Conservation (phyloP, 805 yeast genomes). For the Yarrowia sp. region DNA sequence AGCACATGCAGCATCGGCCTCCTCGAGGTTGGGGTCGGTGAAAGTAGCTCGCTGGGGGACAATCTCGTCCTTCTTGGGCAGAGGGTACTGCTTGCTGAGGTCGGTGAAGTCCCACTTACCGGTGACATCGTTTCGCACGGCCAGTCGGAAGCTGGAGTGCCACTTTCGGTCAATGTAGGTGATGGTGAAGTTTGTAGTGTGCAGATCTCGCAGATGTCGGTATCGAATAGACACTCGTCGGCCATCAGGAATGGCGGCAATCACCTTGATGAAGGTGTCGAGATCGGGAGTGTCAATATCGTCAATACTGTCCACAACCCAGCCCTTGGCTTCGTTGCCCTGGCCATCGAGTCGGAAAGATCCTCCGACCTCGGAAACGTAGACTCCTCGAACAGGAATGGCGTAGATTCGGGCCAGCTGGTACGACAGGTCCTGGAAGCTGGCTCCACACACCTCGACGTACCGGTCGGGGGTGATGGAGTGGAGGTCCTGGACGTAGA, state of each 20-base stretch:
- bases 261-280: slow-evolving; percentile 72
- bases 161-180: slow-evolving; percentile 82
- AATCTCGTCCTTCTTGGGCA: slow-evolving; percentile 50
- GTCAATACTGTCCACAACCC: slow-evolving; percentile 78
- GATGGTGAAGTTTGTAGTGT: slow-evolving; percentile 65
- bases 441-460: slow-evolving; percentile 81
- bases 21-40: slow-evolving; percentile 35
- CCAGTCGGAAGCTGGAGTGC: slow-evolving; percentile 67
- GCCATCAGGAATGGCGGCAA: slow-evolving; percentile 74
- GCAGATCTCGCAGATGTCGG: slow-evolving; percentile 78
- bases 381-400: slow-evolving; percentile 82
- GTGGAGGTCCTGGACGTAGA: slow-evolving; percentile 73
- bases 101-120: slow-evolving; percentile 58
- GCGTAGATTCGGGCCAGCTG: slow-evolving; percentile 85
- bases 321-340: slow-evolving; percentile 58
- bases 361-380: slow-evolving; percentile 71
- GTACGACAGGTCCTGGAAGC: slow-evolving; percentile 80
- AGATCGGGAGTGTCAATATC: slow-evolving; percentile 71
- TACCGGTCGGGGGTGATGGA: slow-evolving; percentile 77
- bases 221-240: slow-evolving; percentile 66
- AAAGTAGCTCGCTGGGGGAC: slow-evolving; percentile 56
- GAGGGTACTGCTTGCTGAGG: slow-evolving; percentile 48
- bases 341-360: slow-evolving; percentile 50
- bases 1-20: slow-evolving; percentile 50
- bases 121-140: slow-evolving; percentile 54